phyloP scores from a whole-genome alignment of 768 basidiomycete species.

The Postia placenta region DNA sequence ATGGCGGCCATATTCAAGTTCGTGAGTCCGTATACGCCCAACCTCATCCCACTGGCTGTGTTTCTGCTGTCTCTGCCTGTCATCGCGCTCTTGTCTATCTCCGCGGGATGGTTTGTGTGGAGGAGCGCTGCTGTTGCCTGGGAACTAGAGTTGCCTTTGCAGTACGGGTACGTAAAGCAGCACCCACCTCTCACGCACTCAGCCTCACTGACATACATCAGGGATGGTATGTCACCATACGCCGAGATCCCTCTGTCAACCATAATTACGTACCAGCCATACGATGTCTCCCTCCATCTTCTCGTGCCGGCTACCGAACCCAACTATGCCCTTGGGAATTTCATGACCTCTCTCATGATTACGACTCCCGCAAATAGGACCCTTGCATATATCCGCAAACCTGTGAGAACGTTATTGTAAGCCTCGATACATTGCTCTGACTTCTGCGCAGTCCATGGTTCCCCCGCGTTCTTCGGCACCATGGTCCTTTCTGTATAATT shows the following conservation, averaged over 20 bases:
- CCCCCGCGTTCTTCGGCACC: constrained; percentile 32
- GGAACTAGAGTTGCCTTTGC: constrained; percentile 62
- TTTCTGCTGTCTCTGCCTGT: constrained; percentile 59
- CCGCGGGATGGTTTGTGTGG: constrained; percentile 75
- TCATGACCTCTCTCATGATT: constrained; percentile 68
- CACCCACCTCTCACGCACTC: background rate
- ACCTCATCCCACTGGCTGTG: constrained; percentile 59
- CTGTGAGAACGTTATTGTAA: constrained; percentile 46
- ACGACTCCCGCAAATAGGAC: constrained; percentile 58
- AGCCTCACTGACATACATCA: constrained; percentile 22
- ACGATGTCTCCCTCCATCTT: constrained; percentile 66
- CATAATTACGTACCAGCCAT: constrained; percentile 59
- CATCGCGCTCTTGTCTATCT: constrained; percentile 50
- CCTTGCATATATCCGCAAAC: constrained; percentile 50
- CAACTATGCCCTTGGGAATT: constrained; percentile 76
- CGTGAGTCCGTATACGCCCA: constrained; percentile 50
- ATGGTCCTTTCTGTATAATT: constrained; percentile 33
- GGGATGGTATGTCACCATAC: constrained; percentile 61
- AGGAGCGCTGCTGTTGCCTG: constrained; percentile 63
- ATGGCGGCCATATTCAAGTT: constrained; percentile 24
- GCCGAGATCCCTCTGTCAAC: constrained; percentile 47
- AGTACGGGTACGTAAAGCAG: constrained; percentile 61
- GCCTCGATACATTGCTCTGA: background rate
- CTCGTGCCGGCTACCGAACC: constrained; percentile 57
- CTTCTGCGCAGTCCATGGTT: constrained; percentile 48